Percentiles rank a stretch among this genome's conserved stretches.
Evolutionary conservation across 176 grass and related monocot species (phyloP).

Genomic region (Elaeis guineensis): DNA sequence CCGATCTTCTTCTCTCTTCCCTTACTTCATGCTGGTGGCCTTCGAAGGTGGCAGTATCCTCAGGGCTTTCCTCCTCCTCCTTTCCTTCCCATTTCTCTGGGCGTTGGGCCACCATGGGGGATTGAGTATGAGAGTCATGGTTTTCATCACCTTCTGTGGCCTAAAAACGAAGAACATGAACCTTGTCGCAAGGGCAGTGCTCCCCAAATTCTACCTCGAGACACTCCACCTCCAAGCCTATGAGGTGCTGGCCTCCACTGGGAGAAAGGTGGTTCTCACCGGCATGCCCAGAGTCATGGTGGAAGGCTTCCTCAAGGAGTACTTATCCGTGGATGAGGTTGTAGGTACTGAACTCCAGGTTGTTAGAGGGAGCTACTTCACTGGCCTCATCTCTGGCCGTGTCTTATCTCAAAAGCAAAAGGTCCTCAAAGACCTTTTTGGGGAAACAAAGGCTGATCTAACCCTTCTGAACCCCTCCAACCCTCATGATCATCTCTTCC

Average conservation of each 20-base stretch:
- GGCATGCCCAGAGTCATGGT: conserved; percentile 50
- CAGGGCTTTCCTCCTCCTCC: conserved; percentile 51
- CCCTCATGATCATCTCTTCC: conserved; percentile 22
- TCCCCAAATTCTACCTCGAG: conserved; percentile 4
- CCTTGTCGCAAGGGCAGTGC: not conserved
- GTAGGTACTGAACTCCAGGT: conserved; percentile 47
- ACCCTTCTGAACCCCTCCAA: conserved; percentile 27
- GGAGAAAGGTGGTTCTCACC: conserved; percentile 48
- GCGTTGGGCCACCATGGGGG: conserved; percentile 28
- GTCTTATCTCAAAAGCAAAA: conserved; percentile 3
- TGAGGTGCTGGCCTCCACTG: conserved; percentile 11
- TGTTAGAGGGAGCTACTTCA: conserved; percentile 41
- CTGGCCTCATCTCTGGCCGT: conserved; percentile 31
- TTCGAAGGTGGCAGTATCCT: conserved; percentile 71
- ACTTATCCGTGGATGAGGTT: conserved; percentile 46
- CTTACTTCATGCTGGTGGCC: conserved; percentile 98
- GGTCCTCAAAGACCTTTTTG: conserved; percentile 23
- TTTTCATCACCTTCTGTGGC: not conserved
- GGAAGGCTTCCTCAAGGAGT: conserved; percentile 70
- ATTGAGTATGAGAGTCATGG: not conserved
- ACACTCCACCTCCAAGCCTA: not conserved
- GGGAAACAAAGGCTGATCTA: conserved; percentile 28
- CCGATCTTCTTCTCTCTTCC: conserved; percentile 35
- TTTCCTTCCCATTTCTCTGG: conserved; percentile 39
- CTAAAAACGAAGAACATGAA: not conserved